Evolutionary conservation across 2,329 filamentous ascomycete genomes (phyloP).

Genomic region (Penicillium sp.): DNA sequence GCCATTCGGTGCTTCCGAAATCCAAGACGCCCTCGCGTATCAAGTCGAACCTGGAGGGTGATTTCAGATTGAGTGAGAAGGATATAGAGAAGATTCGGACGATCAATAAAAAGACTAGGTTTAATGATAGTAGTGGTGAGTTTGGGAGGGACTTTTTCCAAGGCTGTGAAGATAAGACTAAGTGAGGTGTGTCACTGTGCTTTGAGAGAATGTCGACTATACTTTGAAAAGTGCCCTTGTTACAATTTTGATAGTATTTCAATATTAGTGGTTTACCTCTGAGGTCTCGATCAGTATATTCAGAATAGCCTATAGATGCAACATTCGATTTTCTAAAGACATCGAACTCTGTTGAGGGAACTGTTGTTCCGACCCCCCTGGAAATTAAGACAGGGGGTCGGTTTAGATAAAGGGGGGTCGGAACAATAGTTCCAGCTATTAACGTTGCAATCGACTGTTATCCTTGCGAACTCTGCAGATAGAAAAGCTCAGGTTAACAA

Average conservation of each 20-base stretch:
- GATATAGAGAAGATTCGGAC: constrained; percentile 55
- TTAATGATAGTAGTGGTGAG: constrained; percentile 55
- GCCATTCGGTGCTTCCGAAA: constrained; percentile 53
- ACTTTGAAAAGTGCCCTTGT: neutral
- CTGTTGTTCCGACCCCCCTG: too few species aligned
- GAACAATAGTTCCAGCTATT: too few species aligned
- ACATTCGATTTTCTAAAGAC: too few species aligned
- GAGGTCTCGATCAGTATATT: too few species aligned
- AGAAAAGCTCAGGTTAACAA: neutral
- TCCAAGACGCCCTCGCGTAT: constrained; percentile 46
- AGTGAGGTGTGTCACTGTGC: neutral
- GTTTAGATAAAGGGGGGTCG: too few species aligned
- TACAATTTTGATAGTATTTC: neutral
- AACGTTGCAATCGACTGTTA: neutral
- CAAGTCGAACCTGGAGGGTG: constrained; percentile 43
- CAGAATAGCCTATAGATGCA: too few species aligned
- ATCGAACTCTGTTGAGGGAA: too few species aligned
- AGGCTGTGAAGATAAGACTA: constrained; percentile 55
- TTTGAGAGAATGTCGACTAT: neutral
- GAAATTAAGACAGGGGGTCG: too few species aligned
- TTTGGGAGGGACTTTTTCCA: constrained; percentile 58
- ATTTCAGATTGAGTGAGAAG: constrained; percentile 56
- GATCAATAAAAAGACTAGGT: constrained; percentile 59
- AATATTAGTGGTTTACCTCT: too few species aligned
- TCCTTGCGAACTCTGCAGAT: neutral